These are phyloP conservation scores for Sugiyamaella lignohabitans DNA, from an alignment of 805 yeast species.

Conservation along the genomic window DNA sequence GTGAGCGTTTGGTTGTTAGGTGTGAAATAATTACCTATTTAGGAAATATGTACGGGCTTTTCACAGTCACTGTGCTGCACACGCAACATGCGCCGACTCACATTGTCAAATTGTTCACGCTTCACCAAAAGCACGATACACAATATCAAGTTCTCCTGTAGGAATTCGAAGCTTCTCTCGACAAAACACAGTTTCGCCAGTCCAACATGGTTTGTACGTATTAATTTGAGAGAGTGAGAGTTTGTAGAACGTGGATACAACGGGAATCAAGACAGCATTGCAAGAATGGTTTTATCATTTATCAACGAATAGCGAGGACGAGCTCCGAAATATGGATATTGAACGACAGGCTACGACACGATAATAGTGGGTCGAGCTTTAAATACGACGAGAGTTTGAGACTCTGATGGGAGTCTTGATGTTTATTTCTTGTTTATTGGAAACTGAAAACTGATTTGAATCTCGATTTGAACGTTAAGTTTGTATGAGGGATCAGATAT, in stretches of 20 bases:
- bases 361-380: too few relatives aligned
- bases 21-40: neutral
- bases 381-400: too few relatives aligned
- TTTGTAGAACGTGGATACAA: neutral
- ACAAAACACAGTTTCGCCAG: neutral
- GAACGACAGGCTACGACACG: too few relatives aligned
- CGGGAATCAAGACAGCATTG: neutral
- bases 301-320: too few relatives aligned
- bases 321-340: too few relatives aligned
- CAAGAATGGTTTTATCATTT: too few relatives aligned
- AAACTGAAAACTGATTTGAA: too few relatives aligned
- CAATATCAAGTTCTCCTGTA: neutral
- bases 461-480: too few relatives aligned
- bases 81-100: neutral
- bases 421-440: too few relatives aligned
- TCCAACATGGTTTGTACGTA: slow-evolving; percentile 7
- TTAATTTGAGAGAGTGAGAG: neutral
- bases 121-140: neutral
- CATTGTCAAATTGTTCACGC: neutral
- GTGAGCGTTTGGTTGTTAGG: too few relatives aligned
- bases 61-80: slow-evolving; percentile 2
- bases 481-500: too few relatives aligned
- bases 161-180: neutral
- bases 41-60: neutral
- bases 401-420: too few relatives aligned